These are phyloP conservation scores for Carex kokanica DNA, from an alignment of 176 grass and related monocot genomes.

Conservation along the genomic window DNA sequence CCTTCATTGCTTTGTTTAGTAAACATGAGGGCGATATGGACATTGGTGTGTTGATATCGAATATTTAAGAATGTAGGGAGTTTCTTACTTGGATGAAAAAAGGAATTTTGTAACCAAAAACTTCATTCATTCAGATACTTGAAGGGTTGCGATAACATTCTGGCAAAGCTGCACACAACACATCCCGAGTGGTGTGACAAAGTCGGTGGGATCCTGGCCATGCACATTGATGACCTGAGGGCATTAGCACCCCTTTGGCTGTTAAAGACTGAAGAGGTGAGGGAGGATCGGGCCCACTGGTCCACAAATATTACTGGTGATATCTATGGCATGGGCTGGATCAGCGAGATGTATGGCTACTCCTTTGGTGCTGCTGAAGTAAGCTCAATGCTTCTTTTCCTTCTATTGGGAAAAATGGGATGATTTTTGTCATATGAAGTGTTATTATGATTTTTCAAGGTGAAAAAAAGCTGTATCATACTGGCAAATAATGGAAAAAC, in stretches of 20 bases:
- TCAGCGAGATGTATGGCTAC: slow-evolving; percentile 99
- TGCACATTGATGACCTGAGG: slow-evolving; percentile 92
- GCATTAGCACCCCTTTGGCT: slow-evolving; percentile 86
- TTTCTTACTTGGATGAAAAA: neutral
- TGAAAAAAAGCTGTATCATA: neutral
- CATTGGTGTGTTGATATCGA: neutral
- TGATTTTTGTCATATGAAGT: neutral
- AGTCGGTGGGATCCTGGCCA: slow-evolving; percentile 77
- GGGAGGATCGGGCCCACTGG: slow-evolving; percentile 87
- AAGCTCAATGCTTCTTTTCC: slow-evolving; percentile 35
- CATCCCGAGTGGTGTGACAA: slow-evolving; percentile 98
- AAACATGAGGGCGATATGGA: neutral
- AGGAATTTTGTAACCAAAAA: neutral
- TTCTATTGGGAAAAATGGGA: neutral
- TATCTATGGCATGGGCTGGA: slow-evolving; percentile 96
- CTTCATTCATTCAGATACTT: slow-evolving; percentile 51
- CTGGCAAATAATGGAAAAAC: neutral
- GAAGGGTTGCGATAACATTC: slow-evolving; percentile 95
- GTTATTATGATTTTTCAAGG: neutral
- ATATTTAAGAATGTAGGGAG: neutral
- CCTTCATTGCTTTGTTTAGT: neutral
- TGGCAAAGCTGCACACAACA: slow-evolving; percentile 77
- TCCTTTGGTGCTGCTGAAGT: slow-evolving; percentile 98
- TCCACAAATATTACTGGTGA: slow-evolving; percentile 96
- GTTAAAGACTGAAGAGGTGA: slow-evolving; percentile 97